Base-by-base conservation (phyloP, 163 green algal species). In the Coccomyxa subellipsoidea region DNA sequence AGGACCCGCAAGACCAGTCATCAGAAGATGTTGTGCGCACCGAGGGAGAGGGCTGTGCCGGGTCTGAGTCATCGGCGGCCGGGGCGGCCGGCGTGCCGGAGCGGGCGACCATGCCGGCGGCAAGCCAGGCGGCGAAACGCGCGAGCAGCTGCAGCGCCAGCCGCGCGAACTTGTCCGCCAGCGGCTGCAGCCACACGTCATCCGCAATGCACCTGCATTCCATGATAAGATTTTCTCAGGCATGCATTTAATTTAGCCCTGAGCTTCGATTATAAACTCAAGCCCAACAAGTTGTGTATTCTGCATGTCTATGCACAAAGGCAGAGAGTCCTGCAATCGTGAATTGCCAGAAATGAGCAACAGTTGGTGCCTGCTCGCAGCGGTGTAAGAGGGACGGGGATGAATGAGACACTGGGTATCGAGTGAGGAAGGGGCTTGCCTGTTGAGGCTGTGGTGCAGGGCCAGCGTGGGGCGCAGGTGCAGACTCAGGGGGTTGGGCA, bases 81-180 rank as follows among this genome's bases (percentile, higher is more conserved):
- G 59, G 38, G 59, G 38, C 34, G 27, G 77, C 77, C 23, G 59
- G 59, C 3, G 78, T 59, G 7, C 21, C 76, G 12, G 54, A 54
- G 37, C 53, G 29, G 32, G 31, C 54, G 18, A 76, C 47, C 32
- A 82, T 2, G 47, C 69, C 81, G 0, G 83, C 80, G 9, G 54
- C 77, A 23, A 94, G 54, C 93, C 93, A 97, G 10, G 80, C 81
- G 23, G 77, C 71, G 84, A 95, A 97, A 0, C 95, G 90, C 7
- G 90, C 83, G 38, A 96, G 54, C 78, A 98, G 88, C 88, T 98
- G 93, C 75, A 96, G 83, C 12, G 86, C 87, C 23, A 98, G 90
- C 23, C 89, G 83, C 38, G 94, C 38, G 77, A 98, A 97, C 35
- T 90, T 93, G 85, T 98, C 94, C 7, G 90, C 90, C 21, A 98